Evolutionary conservation across 2,329 filamentous ascomycete species (phyloP), one percentile per base, ranked within the genome.

Genomic region (Verticillium dahliae): DNA sequence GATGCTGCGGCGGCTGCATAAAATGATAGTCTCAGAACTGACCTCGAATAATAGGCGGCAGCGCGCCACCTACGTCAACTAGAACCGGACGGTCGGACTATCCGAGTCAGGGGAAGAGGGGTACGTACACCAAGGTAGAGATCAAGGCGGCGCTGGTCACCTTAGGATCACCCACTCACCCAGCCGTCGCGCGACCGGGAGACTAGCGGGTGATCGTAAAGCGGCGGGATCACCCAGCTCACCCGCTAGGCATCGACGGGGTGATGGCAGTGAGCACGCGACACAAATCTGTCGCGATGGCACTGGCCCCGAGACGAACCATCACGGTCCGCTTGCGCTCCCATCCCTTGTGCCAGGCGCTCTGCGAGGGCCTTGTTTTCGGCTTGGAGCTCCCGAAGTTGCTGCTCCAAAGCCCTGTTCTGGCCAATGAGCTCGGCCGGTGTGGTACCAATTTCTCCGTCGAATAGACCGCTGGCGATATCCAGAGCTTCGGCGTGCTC

Each of bases 201-300:
- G 52, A 56, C 33, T 33, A 35, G 52, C 52, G 52, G 52, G 52
- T 56, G 27, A 56, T 56, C 52, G 52, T 56, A 56, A 56, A 56
- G 52, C 52, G 52, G 52, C 52, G 33, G 52, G 52, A 56, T 56
- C 52, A 56, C 52, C 52, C 52, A 56, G 52, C 52, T 56, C 52
- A 33, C 52, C 52, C 27, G 52, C 27, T 14, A 33, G 52, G 11
- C 52, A 56, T 56, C 41, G n/a, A 22, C n/a, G 41, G n/a, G 41
- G 41, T 50, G n/a, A 50, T 50, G n/a, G 41, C n/a, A 50, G 41
- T 50, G n/a, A 50, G 41, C 41, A 22, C n/a, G 15, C n/a, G 41
- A 50, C 41, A 50, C 10, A 50, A 50, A 18, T 50, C n/a, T 50
- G n/a, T 22, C 41, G 41, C 3, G 41, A 50, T 50, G 41, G 41